These are phyloP conservation scores for Pichia phayaonensis DNA, from an alignment of 805 yeast species.

Conservation along the genomic window DNA sequence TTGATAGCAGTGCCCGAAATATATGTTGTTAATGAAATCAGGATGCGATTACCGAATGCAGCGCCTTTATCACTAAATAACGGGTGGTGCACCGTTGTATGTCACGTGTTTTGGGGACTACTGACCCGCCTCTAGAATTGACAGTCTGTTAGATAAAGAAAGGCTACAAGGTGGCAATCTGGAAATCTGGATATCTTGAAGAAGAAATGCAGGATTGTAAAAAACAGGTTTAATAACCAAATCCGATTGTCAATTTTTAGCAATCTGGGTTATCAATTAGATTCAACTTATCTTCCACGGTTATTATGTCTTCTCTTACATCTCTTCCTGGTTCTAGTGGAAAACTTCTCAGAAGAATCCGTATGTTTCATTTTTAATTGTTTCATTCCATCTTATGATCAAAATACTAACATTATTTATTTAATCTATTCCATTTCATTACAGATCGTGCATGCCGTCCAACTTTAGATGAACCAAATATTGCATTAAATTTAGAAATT, in stretches of 20 bases:
- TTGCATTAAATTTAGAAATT: constrained; percentile 81
- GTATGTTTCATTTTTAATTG: constrained; percentile 16
- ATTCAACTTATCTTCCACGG: too few relatives aligned
- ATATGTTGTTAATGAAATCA: too few relatives aligned
- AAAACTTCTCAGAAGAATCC: constrained; percentile 31
- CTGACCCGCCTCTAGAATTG: background rate
- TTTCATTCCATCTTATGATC: background rate
- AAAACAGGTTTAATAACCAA: too few relatives aligned
- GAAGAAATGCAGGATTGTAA: too few relatives aligned
- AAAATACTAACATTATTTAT: constrained; percentile 7
- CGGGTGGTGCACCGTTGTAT: background rate
- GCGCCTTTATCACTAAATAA: too few relatives aligned
- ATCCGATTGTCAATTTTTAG: background rate
- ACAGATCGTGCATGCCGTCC: constrained; percentile 75
- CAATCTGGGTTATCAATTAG: background rate
- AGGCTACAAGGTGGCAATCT: background rate
- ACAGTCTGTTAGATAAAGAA: background rate
- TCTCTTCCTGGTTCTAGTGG: constrained; percentile 31
- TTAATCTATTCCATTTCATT: background rate
- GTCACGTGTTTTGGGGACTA: background rate
- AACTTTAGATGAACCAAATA: constrained; percentile 75
- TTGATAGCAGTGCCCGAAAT: too few relatives aligned
- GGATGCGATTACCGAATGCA: too few relatives aligned
- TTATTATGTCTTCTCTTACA: constrained; percentile 24
- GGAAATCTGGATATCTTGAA: background rate